phyloP scores from a whole-genome alignment of 2,329 filamentous ascomycete species.

The Colletotrichum tropicale region DNA sequence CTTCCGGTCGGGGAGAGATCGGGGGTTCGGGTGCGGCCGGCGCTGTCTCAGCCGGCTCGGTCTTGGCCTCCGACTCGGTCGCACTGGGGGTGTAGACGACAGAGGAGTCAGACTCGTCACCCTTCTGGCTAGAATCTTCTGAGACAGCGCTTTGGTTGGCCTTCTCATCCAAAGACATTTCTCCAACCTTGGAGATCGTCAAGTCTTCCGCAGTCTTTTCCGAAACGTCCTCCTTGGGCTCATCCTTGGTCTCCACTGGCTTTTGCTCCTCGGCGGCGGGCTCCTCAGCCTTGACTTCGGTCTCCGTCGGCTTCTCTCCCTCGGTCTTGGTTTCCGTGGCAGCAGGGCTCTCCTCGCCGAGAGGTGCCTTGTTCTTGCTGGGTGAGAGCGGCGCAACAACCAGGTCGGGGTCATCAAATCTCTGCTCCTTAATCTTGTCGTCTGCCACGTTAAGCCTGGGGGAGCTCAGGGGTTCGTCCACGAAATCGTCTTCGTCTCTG shows the following conservation, averaged over 20 bases:
- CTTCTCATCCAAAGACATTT: conserved; percentile 14
- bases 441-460: conserved; percentile 66
- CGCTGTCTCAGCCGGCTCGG: not conserved
- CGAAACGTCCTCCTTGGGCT: not conserved
- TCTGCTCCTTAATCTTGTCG: conserved; percentile 55
- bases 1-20: conserved; percentile 64
- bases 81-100: conserved; percentile 25
- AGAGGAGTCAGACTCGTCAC: conserved; percentile 29
- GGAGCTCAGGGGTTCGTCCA: conserved; percentile 78
- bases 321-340: conserved; percentile 18
- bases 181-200: conserved; percentile 4
- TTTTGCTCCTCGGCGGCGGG: not conserved
- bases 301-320: not conserved
- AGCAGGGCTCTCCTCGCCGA: conserved; percentile 14
- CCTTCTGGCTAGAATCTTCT: conserved; percentile 17
- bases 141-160: not conserved
- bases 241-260: not conserved
- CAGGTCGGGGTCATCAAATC: conserved; percentile 61
- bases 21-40: not conserved
- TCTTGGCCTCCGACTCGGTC: conserved; percentile 7
- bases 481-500: conserved; percentile 75
- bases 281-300: conserved; percentile 4
- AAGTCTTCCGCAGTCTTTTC: not conserved
- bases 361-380: conserved; percentile 35
- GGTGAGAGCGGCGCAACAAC: conserved; percentile 64